Base-by-base conservation (phyloP, 345 rosid genomes). In the Chamaenerion angustifolium region DNA sequence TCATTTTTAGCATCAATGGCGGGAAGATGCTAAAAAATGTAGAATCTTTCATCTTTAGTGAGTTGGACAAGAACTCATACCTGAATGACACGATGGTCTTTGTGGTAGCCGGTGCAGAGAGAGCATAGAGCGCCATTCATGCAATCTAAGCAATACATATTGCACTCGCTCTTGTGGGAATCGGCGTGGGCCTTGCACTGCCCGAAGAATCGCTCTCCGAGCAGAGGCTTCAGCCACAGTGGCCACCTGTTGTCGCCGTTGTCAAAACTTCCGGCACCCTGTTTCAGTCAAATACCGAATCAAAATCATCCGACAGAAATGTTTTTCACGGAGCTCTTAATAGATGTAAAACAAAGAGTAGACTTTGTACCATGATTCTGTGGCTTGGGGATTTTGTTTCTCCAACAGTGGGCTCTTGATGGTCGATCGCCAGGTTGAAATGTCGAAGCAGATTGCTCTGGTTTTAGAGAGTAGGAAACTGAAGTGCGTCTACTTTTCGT, bases 81-180 rank as follows among this genome's bases (percentile, higher is more conserved):
- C 97, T 88, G 97, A 69, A 85, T 85, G 31, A 65, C 78, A 16
- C 71, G 76, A 56, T 88, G 97, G 42, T 82, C 83, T 54, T 68
- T 82, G 70, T 88, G 97, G 57, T 63, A 59, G 4, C 72, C 62
- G 15, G 85, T 76, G 59, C 97, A 88, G 6, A 73, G 67, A 63
- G 89, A 80, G 56, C 96, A 90, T 49, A 90, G 80, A 0, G 89
- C 68, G 2, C 94, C 94, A 45, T 75, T 75, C 60, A 77, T 70
- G 40, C 98, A 90, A 67, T 90, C 96, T 67, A 90, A 72, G 63
- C 98, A 90, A 55, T 72, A 90, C 98, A 86, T 86, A 56, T 90
- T 90, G 63, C 98, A 86, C 73, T 90, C 98, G 55, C 80, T 86
- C 76, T 86, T 86, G 58, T 81, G 88, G 55, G 93, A 79, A 63